These are phyloP conservation scores for Przewalskia tangutica DNA, from an alignment of 257 asterid species.

Conservation along the genomic window DNA sequence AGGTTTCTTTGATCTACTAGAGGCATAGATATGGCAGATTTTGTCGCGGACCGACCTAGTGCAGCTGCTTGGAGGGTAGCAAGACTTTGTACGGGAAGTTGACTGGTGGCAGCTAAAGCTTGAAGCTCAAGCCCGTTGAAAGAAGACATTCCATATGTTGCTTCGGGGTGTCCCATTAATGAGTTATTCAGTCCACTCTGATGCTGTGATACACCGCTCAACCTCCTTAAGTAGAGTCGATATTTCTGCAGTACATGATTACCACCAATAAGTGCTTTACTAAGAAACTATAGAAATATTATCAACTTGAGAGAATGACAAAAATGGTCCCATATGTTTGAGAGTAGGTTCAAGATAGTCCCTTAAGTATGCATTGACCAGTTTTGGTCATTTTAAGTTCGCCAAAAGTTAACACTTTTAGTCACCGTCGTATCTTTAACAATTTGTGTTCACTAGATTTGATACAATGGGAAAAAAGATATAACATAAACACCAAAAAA, in stretches of 20 bases:
- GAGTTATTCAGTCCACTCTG: slow-evolving; percentile 45
- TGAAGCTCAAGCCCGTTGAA: slow-evolving; percentile 66
- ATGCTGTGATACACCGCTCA: slow-evolving; percentile 38
- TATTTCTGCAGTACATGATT: slow-evolving; percentile 53
- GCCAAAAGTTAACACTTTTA: no score
- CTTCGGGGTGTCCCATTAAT: slow-evolving; percentile 50
- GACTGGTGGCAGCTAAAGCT: slow-evolving; percentile 65
- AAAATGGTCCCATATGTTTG: no score
- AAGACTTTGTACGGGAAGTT: slow-evolving; percentile 62
- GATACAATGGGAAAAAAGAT: no score
- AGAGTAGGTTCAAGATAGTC: no score
- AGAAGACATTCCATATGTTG: slow-evolving; percentile 56
- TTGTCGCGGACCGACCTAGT: slow-evolving; percentile 40
- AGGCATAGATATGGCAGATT: slow-evolving; percentile 36
- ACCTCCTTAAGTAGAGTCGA: slow-evolving; percentile 78
- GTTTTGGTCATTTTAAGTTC: no score
- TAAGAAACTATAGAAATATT: neutral
- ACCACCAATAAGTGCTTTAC: neutral
- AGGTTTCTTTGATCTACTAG: slow-evolving; percentile 55
- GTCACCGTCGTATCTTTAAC: no score
- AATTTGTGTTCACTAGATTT: no score
- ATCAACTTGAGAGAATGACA: neutral
- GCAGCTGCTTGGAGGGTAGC: slow-evolving; percentile 74
- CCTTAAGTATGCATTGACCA: no score
- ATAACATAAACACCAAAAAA: no score